Evolutionary conservation across 768 basidiomycete genomes (phyloP), one percentile per base, ranked within the genome.

Genomic region (Vararia minispora): DNA sequence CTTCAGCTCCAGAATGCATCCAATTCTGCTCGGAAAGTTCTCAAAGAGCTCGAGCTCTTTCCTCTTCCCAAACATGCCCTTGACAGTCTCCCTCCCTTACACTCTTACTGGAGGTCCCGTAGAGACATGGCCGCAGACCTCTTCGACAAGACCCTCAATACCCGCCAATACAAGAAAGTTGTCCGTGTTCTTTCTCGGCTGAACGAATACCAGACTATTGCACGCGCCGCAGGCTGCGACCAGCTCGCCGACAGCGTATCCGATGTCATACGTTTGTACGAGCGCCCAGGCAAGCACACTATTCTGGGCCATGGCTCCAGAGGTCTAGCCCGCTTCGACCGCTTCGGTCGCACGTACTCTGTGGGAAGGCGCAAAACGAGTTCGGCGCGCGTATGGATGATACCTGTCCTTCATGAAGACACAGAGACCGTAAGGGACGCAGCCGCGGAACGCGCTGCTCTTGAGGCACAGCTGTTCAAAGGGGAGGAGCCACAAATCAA

Each of bases 351-450:
- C 41, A 78, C 80, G n/a, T 87, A 88, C 53, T 85, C 85, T 0
- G 53, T 83, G 34, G 92, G 92, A 27, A 73, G 76, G 59, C 71
- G 92, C 47, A 98, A 98, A 62, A 88, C 88, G 43, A 87, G 85
- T 49, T 65, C 80, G 1, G 90, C 92, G 25, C 73, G 88, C 27
- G 90, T 92, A 7, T 98, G 92, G 92, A 82, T 94, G 65, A 83
- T 95, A 43, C 74, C 79, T 24, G 71, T 72, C 18, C 61, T 68
- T 39, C 32, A 35, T 29, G 28, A 39, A 10, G 37, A 26, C 16
- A n/a, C n/a, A n/a, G n/a, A n/a, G n/a, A n/a, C n/a, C n/a, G n/a
- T n/a, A n/a, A n/a, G n/a, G n/a, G 47, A 34, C 33, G 45, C 21
- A 12, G 5, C 13, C 31, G 8, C 11, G 17, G 12, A 16, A 17